Evolutionary conservation across 2,329 filamentous ascomycete genomes (phyloP).

Genomic region (Microcera coccophila): DNA sequence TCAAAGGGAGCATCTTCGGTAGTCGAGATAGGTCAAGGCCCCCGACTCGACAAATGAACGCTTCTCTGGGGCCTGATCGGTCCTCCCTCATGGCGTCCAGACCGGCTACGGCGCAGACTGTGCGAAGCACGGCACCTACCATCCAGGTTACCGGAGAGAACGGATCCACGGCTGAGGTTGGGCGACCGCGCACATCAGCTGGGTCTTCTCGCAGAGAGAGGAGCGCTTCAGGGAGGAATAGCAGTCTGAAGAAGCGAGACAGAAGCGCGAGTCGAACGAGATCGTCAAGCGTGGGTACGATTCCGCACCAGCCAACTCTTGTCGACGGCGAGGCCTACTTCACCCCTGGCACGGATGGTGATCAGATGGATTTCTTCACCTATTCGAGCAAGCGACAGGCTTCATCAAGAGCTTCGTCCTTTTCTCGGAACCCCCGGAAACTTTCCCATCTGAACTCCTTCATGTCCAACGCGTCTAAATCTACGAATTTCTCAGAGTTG

Average conservation of each 20-base stretch:
- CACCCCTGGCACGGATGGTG: constrained; percentile 43
- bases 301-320: constrained; percentile 38
- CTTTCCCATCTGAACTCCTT: constrained; percentile 45
- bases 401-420: constrained; percentile 37
- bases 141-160: constrained; percentile 74
- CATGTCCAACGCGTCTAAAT: constrained; percentile 38
- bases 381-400: constrained; percentile 39
- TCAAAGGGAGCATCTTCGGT: constrained; percentile 77
- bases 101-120: constrained; percentile 42
- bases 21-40: constrained; percentile 45
- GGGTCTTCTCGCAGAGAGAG: constrained; percentile 33
- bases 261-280: constrained; percentile 47
- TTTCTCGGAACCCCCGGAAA: constrained; percentile 42
- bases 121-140: constrained; percentile 52
- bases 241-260: constrained; percentile 52
- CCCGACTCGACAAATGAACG: constrained; percentile 40
- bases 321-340: constrained; percentile 51
- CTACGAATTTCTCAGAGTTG: constrained; percentile 39
- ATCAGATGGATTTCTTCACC: constrained; percentile 43
- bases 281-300: constrained; percentile 40
- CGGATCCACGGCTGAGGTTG: constrained; percentile 37
- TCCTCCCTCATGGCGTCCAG: constrained; percentile 27
- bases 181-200: constrained; percentile 33
- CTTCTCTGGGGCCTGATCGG: constrained; percentile 36
- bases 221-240: constrained; percentile 47